Conservation (phyloP, 345 rosid species). For the Lepidium africanum region DNA sequence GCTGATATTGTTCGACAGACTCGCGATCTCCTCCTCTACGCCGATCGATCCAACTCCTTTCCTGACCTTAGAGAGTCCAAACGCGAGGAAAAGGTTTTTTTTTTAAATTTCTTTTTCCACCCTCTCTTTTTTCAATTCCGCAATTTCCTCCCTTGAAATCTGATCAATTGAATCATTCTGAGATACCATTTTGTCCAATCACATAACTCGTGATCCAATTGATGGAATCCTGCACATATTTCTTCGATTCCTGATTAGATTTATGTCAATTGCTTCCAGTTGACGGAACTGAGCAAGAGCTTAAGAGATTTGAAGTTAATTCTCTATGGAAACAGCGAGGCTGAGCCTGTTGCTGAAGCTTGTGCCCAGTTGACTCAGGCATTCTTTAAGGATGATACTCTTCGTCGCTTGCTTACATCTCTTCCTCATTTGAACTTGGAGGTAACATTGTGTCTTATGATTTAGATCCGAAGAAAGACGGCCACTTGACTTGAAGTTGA, state of each 20-base stretch:
- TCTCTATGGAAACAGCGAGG: constrained; percentile 90
- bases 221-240: not conserved
- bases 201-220: not conserved
- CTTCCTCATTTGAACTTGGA: constrained; percentile 82
- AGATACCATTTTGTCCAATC: not conserved
- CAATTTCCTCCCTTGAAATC: not conserved
- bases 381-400: constrained; percentile 75
- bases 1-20: constrained; percentile 69
- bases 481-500: not conserved
- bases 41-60: constrained; percentile 28
- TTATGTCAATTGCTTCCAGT: constrained; percentile 30
- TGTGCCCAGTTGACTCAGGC: constrained; percentile 89
- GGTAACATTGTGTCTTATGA: constrained; percentile 35
- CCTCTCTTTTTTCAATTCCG: not conserved
- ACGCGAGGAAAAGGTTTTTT: constrained; percentile 55
- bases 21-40: constrained; percentile 66
- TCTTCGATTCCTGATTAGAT: not conserved
- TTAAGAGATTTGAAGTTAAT: constrained; percentile 79
- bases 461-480: not conserved
- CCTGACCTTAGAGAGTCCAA: constrained; percentile 43
- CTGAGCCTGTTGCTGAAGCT: constrained; percentile 91
- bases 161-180: not conserved
- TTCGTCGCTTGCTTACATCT: constrained; percentile 57
- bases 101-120: too few relatives aligned
- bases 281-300: constrained; percentile 64